Percentiles rank a stretch among this genome's conserved stretches.
Evolutionary conservation across 2,329 filamentous ascomycete species (phyloP).

Genomic region (Dothistroma septosporum): DNA sequence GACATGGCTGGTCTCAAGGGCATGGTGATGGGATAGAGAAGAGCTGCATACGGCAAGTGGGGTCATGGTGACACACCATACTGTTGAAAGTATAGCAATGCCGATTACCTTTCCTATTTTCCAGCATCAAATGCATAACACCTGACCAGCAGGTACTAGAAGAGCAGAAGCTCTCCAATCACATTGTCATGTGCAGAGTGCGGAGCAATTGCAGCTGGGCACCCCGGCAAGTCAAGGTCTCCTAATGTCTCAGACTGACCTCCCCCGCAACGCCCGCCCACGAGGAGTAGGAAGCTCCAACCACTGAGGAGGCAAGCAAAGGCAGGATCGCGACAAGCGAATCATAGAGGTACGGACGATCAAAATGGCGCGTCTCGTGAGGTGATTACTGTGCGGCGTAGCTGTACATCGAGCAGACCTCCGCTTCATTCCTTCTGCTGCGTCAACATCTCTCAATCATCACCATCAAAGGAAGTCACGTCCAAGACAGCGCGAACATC

Average conservation of each 20-base stretch:
- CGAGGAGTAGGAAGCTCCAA: background rate
- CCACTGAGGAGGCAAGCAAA: background rate
- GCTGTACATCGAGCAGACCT: background rate
- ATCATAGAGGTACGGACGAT: background rate
- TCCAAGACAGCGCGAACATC: background rate
- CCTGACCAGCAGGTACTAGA: background rate
- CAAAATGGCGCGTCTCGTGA: background rate
- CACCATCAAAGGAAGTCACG: background rate
- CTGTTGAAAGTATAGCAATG: conserved; percentile 14
- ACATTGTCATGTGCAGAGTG: background rate
- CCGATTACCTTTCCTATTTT: background rate
- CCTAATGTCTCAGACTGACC: background rate
- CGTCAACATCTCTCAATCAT: background rate
- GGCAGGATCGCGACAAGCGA: background rate
- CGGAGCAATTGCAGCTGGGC: background rate
- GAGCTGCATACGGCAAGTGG: conserved; percentile 12
- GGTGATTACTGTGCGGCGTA: background rate
- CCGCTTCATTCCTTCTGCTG: background rate
- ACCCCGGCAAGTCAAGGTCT: background rate
- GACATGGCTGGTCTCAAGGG: conserved; percentile 77
- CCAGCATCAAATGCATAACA: background rate
- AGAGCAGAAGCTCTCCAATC: background rate
- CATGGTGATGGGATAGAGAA: conserved; percentile 53
- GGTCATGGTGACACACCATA: conserved; percentile 20
- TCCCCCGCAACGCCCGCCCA: background rate